Base-by-base conservation (phyloP, 1,139 yeast species). In the Pichia sp. region DNA sequence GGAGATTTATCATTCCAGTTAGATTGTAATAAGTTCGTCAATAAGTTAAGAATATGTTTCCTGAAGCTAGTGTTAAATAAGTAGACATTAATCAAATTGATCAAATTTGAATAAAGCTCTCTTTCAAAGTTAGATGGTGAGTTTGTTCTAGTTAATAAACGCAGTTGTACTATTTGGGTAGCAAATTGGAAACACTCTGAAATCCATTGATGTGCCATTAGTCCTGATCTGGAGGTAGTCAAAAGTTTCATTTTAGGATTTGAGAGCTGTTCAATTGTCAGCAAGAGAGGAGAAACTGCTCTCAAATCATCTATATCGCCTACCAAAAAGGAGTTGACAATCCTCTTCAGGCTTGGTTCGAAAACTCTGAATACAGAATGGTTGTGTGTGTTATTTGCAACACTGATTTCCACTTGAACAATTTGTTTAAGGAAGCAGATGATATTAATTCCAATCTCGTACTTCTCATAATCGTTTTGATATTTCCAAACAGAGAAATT, bases 401-500 rank as follows among this genome's bases (percentile, higher is more conserved):
- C 73, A 8, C 87, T 84, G 67, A 81, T 84, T 1, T 82, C 79
- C 26, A 81, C 72, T 26, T 73, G 72, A 45, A 89, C 67, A 5
- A 87, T 75, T 42, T 77, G 77, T 10, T 80, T 72, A 64, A 90
- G 84, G 1, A 84, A 73, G 32, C 75, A 77, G 10, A 87, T 72
- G 5, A 85, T 74, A 53, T 78, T 72, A 4, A 77, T 73, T 0
- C 93, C 90, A 50, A 90, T 75, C 59, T 82, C 80, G 63, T 81
- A 74, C 59, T 83, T 81, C 64, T 90, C 89, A 50, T 73, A 69
- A 0, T 80, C 72, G 30, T 76, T 69, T 36, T 74, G 71, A 67
- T 83, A 90, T 57, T 82, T 78, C 85, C 96, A 89, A 63, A 79
- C 82, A 6, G 78, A 72, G 64, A 85, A 87, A 60, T 89, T 84